Evolutionary conservation across 2,329 filamentous ascomycete genomes (phyloP), one percentile per base, ranked within the genome.

Genomic region (Plenodomus tracheiphilus): DNA sequence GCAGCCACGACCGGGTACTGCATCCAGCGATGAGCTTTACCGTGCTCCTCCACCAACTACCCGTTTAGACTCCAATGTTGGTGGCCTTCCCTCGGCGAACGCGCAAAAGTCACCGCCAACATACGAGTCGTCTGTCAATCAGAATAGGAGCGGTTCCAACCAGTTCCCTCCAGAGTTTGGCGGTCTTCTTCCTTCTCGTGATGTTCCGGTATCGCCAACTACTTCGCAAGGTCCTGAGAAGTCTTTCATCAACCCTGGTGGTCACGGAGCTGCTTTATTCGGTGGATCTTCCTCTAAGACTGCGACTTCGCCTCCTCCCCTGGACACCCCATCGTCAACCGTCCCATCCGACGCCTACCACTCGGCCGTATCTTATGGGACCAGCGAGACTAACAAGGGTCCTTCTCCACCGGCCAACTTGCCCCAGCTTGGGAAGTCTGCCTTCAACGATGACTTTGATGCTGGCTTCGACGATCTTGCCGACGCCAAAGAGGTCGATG

Each of bases 391-490:
- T 10, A 73, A 71, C 48, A 66, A 66, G 47, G 64, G 61, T 15
- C 53, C 66, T 15, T 68, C 65, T 3, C 62, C 65, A 3, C 44
- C 58, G 17, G 41, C 47, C 28, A 69, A 71, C 45, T 66, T 67
- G 19, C 61, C 69, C 30, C 70, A 73, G 49, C 65, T 75, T 1
- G 62, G 71, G 15, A 78, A 77, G 56, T 74, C 80, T 18, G 79
- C 83, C 1, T 90, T 91, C 67, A 86, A 89, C 52, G 79, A 81
- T 46, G 88, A 91, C 42, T 84, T 91, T 51, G 89, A 91, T 41
- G 83, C 86, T 56, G 89, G 91, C 36, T 94, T 94, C 59, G 88
- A 90, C 61, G 89, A 89, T 46, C 81, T 95, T 15, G 86, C 90
- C 51, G 90, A 95, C 64, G 90, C 90, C 38, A 90, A 91, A 67